These are phyloP conservation scores for Daphne laureola DNA, from an alignment of 441 rosid species.

Conservation along the genomic window DNA sequence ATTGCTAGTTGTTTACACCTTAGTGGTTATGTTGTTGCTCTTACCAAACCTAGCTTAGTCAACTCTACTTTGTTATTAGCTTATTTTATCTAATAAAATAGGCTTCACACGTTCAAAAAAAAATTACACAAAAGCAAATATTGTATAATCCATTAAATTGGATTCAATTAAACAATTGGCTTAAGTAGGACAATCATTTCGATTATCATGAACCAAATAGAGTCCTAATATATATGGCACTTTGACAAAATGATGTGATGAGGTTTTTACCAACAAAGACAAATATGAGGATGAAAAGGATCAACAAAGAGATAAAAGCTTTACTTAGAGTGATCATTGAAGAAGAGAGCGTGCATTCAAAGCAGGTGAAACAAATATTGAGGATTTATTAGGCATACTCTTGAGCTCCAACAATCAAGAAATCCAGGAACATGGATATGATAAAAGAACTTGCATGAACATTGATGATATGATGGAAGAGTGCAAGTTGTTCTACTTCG, in stretches of 20 bases:
- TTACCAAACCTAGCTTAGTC: too few species aligned
- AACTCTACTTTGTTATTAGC: too few species aligned
- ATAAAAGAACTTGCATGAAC: conserved; percentile 27
- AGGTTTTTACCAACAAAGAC: conserved; percentile 32
- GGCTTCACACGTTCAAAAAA: too few species aligned
- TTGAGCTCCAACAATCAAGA: conserved; percentile 28
- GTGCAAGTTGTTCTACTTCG: conserved; percentile 40
- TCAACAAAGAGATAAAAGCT: conserved; percentile 20
- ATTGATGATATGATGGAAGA: conserved; percentile 36
- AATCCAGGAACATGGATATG: conserved; percentile 16
- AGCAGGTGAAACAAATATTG: conserved; percentile 17
- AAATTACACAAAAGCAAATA: too few species aligned
- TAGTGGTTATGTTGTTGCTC: too few species aligned
- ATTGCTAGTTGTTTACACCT: too few species aligned
- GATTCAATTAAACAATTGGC: too few species aligned
- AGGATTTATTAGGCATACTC: conserved; percentile 36
- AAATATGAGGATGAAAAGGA: conserved; percentile 25
- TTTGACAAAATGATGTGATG: background rate
- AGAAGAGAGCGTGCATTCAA: conserved; percentile 28
- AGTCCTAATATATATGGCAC: background rate
- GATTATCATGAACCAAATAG: too few species aligned
- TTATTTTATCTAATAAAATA: too few species aligned
- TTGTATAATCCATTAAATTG: too few species aligned
- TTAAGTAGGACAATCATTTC: too few species aligned
- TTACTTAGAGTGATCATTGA: conserved; percentile 21